Evolutionary conservation across 1,139 yeast genomes (phyloP), one percentile per base, ranked within the genome.

Genomic region (Yamadazyma dushanensis): DNA sequence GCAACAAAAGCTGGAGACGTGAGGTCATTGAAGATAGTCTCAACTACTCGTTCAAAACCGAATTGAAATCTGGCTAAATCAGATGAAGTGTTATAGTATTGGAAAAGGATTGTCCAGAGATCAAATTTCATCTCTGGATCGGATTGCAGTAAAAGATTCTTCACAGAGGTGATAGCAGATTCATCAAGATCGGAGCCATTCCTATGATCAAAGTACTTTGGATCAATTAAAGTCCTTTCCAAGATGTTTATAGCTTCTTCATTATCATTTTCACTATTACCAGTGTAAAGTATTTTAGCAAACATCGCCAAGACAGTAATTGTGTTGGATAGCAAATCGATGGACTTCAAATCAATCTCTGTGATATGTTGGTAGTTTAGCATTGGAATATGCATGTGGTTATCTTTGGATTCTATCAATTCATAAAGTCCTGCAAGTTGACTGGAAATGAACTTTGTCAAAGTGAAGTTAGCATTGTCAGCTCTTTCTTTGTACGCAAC

Each of bases 81-180:
- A 0, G 67, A 58, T 4, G 62, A 56, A 9, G 61, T 64, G 7
- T 67, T 59, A 49, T 86, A 88, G 37, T 76, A 76, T 44, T 76
- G 78, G 28, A 87, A 70, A 13, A 92, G 63, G 16, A 86, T 70
- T 31, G 78, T 76, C 97, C 97, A 90, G 3, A 92, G 62, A 38
- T 80, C 80, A 25, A 88, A 62, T 38, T 76, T 78, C 58, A 89
- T 73, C 25, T 80, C 83, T 15, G 83, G 66, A 0, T 92, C 77
- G 0, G 95, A 80, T 10, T 66, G 65, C 2, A 65, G 62, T 15
- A 92, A 65, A 49, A 88, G 88, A 13, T 63, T 57, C 17, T 70
- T 66, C 53, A 87, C 79, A 3, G 88, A 78, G 2, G 36, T 19
- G 8, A 66, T 50, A 0, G 68, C 66, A 7, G 46, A 46, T 10